A percentile compares a stretch with the other conserved stretches of the same genome.
Conservation (phyloP, 805 yeast species). For the Ogataea minuta region DNA sequence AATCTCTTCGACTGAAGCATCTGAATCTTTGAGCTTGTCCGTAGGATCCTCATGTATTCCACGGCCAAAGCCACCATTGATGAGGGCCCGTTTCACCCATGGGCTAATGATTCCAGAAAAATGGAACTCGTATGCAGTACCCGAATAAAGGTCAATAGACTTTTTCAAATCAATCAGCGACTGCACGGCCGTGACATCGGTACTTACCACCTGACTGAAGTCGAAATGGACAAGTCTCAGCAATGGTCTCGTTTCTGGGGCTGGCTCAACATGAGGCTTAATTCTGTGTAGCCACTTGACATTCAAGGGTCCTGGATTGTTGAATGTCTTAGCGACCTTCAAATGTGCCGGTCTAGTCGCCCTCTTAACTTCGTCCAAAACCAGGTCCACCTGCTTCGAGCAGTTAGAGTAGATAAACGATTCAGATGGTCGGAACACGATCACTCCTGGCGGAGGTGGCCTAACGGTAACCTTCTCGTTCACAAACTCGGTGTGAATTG, state of each 20-base stretch:
- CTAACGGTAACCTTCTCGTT: constrained; percentile 57
- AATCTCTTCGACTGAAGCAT: constrained; percentile 25
- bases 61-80: constrained; percentile 73
- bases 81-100: constrained; percentile 79
- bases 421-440: constrained; percentile 82
- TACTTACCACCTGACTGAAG: constrained; percentile 69
- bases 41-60: constrained; percentile 14
- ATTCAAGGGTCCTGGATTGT: constrained; percentile 71
- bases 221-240: constrained; percentile 76
- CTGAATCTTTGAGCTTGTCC: constrained; percentile 8
- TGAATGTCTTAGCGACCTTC: constrained; percentile 71
- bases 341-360: constrained; percentile 57
- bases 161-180: constrained; percentile 72
- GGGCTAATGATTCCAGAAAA: constrained; percentile 82
- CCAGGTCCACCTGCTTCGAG: constrained; percentile 65
- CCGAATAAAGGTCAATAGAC: constrained; percentile 70
- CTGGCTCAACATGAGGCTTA: constrained; percentile 23
- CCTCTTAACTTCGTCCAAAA: constrained; percentile 64
- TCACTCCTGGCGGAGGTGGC: constrained; percentile 89
- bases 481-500: constrained; percentile 35
- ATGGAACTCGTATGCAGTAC: constrained; percentile 84
- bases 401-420: constrained; percentile 80
- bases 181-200: constrained; percentile 81
- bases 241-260: constrained; percentile 51
- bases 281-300: constrained; percentile 30